A percentile compares a stretch with the other conserved stretches of the same genome.
Evolutionary conservation across 139 green algal genomes (phyloP).

Genomic region (Chlamydomonas asymmetrica): DNA sequence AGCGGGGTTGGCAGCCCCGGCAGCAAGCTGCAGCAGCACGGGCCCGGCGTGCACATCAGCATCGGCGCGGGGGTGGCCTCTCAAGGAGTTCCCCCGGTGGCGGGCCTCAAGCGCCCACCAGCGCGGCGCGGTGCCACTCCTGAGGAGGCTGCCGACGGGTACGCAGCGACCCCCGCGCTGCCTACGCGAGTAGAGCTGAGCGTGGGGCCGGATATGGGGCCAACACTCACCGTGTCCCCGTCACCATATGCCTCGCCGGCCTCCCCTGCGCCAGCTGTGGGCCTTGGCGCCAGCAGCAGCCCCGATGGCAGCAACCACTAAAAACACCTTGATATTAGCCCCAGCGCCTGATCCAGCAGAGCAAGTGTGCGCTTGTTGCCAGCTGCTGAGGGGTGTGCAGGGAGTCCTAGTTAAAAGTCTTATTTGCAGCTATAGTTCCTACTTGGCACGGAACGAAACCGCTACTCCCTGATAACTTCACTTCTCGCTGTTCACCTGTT

Average conservation of each 20-base stretch:
- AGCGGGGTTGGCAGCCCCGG: not conserved
- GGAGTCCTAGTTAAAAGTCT: no score
- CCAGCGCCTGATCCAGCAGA: no score
- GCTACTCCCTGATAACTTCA: no score
- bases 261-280: not conserved
- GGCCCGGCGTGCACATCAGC: not conserved
- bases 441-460: no score
- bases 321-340: no score
- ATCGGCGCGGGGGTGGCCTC: not conserved
- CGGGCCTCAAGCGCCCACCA: not conserved
- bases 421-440: no score
- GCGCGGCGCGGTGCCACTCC: not conserved
- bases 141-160: no score
- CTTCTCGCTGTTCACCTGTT: no score
- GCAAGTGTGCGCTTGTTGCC: no score
- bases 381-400: no score
- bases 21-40: not conserved
- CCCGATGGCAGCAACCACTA: no score
- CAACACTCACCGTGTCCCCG: not conserved
- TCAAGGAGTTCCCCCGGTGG: not conserved
- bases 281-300: not conserved
- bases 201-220: no score
- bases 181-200: not conserved
- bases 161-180: not conserved
- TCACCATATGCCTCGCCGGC: not conserved